Conservation (phyloP, 2,329 filamentous ascomycete genomes). For the Pseudocercospora pini-densiflorae region DNA sequence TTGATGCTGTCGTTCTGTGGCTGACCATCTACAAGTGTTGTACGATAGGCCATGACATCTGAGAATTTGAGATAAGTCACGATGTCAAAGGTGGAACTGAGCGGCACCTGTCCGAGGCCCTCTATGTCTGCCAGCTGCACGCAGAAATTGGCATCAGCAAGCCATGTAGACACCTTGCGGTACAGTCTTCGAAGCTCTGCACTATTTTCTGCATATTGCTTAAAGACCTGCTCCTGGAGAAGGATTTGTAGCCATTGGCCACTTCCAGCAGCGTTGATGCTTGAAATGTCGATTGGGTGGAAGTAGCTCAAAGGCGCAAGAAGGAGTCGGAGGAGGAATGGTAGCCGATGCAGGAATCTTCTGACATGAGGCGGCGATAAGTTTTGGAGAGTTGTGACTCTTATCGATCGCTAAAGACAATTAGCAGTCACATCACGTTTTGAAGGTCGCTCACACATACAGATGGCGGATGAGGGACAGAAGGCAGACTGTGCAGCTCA, state of each 20-base stretch:
- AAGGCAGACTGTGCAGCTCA: slow-evolving; percentile 53
- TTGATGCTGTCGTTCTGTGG: slow-evolving; percentile 49
- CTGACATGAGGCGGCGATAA: slow-evolving; percentile 47
- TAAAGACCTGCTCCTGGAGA: slow-evolving; percentile 56
- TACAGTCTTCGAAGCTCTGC: slow-evolving; percentile 53
- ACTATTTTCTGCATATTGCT: slow-evolving; percentile 51
- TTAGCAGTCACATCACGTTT: neutral
- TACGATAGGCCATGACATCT: slow-evolving; percentile 57
- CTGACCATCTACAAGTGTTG: slow-evolving; percentile 32
- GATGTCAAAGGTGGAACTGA: slow-evolving; percentile 56
- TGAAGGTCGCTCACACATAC: neutral
- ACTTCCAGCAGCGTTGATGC: slow-evolving; percentile 55
- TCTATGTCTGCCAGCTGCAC: slow-evolving; percentile 52
- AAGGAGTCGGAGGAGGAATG: slow-evolving; percentile 54
- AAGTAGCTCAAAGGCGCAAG: slow-evolving; percentile 58
- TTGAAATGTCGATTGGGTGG: slow-evolving; percentile 56
- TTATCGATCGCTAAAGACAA: slow-evolving; percentile 45
- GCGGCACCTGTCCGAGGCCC: slow-evolving; percentile 53
- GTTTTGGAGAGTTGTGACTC: slow-evolving; percentile 55
- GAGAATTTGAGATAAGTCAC: slow-evolving; percentile 49
- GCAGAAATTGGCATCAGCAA: slow-evolving; percentile 59
- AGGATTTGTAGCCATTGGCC: slow-evolving; percentile 56
- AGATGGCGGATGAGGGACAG: slow-evolving; percentile 56
- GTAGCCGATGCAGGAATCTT: slow-evolving; percentile 54
- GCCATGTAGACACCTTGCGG: slow-evolving; percentile 54